Evolutionary conservation across 2,329 filamentous ascomycete genomes (phyloP).

Genomic region (Ascocoryne sarcoides): DNA sequence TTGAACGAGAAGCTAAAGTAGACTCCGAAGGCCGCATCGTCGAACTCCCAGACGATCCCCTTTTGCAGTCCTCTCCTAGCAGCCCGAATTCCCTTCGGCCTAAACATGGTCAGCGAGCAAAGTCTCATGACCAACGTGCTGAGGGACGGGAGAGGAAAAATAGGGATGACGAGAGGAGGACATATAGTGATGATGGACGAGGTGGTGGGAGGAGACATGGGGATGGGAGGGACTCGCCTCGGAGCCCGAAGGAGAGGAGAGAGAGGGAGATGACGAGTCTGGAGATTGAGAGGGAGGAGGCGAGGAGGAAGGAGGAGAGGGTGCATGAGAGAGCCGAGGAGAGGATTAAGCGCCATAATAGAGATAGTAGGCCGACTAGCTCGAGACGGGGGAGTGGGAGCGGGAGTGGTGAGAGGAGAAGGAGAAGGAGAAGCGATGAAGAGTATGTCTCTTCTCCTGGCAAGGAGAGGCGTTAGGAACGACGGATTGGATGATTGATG

Average conservation of each 20-base stretch:
- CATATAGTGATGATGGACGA: neutral
- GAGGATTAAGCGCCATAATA: too few relatives aligned
- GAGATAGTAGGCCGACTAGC: neutral
- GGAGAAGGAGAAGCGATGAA: neutral
- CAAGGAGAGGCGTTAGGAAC: neutral
- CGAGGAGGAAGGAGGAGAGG: neutral
- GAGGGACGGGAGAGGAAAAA: too few relatives aligned
- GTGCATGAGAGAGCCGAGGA: neutral
- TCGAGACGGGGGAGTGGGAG: neutral
- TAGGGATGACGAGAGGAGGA: too few relatives aligned
- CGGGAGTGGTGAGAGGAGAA: neutral
- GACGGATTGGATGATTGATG: neutral
- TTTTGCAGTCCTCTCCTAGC: too few relatives aligned
- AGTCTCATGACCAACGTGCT: too few relatives aligned
- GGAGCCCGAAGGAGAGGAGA: neutral
- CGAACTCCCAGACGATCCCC: neutral
- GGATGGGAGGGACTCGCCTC: neutral
- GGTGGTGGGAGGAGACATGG: neutral
- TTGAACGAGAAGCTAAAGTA: slow-evolving; percentile 33
- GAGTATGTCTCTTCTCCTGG: neutral
- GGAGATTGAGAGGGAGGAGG: neutral
- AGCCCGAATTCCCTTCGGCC: too few relatives aligned
- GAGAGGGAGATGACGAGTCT: neutral
- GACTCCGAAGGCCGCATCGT: slow-evolving; percentile 17
- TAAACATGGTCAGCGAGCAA: too few relatives aligned